Percentiles rank a stretch among this genome's conserved stretches.
Evolutionary conservation across 495 filamentous ascomycete species (phyloP).

Genomic region (Podospora bellae-mahoneyi): DNA sequence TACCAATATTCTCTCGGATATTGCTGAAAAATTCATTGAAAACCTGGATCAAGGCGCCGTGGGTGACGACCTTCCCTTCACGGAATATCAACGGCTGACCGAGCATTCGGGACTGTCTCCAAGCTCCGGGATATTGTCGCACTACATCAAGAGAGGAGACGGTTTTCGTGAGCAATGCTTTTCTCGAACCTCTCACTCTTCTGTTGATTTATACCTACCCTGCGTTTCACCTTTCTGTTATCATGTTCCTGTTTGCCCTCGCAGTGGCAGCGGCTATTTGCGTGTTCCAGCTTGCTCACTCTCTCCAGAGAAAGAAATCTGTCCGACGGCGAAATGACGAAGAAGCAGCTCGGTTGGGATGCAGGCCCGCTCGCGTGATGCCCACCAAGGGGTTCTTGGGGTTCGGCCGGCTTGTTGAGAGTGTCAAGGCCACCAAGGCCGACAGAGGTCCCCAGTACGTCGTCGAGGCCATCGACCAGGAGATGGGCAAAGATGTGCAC

Average conservation of each 20-base stretch:
- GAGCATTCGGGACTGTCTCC: not conserved
- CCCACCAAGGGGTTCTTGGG: constrained; percentile 24
- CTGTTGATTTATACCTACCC: not conserved
- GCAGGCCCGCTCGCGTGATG: constrained; percentile 16
- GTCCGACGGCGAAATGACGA: not conserved
- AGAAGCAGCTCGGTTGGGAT: constrained; percentile 12
- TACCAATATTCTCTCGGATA: not conserved
- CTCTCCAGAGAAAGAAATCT: not conserved
- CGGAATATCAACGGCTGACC: not conserved
- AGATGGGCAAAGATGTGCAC: constrained; percentile 27
- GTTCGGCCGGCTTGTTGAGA: constrained; percentile 21
- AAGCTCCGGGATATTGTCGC: not conserved
- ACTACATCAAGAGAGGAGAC: not conserved
- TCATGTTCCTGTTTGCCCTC: not conserved
- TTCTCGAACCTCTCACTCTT: not conserved
- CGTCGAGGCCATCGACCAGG: constrained; percentile 22
- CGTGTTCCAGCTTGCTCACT: not conserved
- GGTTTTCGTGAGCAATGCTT: not conserved
- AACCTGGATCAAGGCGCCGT: not conserved
- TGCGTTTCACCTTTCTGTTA: not conserved
- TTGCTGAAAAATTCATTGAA: not conserved
- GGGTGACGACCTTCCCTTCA: not conserved
- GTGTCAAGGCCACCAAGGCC: constrained; percentile 18
- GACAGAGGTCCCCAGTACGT: constrained; percentile 24
- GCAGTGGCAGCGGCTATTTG: not conserved